phyloP scores from a whole-genome alignment of 345 rosid species.

The Combretum micranthum region DNA sequence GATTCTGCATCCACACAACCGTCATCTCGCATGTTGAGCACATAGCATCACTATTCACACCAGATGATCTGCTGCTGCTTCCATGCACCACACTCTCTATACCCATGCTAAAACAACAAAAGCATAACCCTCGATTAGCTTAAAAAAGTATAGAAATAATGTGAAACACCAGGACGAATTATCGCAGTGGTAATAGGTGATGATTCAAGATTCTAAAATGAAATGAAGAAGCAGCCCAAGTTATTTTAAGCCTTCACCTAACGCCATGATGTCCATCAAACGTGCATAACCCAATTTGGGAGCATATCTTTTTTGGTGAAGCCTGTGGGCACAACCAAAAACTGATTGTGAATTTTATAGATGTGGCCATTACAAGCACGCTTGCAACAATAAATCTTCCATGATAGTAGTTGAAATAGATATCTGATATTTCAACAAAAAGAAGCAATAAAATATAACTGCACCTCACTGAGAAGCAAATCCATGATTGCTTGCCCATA shows the following conservation, averaged over 20 bases:
- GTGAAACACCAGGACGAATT: not conserved
- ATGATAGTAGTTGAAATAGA: not conserved
- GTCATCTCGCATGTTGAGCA: constrained; percentile 88
- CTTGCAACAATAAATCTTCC: not conserved
- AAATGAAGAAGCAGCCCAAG: not conserved
- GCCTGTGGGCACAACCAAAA: constrained; percentile 25
- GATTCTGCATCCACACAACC: constrained; percentile 83
- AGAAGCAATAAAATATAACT: not conserved
- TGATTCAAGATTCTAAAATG: too few species aligned
- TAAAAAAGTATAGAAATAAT: not conserved
- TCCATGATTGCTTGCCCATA: constrained; percentile 68
- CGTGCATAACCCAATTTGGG: constrained; percentile 68
- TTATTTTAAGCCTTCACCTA: constrained; percentile 35
- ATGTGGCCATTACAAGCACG: not conserved
- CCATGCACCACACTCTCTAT: constrained; percentile 54
- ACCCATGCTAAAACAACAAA: constrained; percentile 38
- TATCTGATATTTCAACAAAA: not conserved
- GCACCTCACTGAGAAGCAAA: constrained; percentile 57
- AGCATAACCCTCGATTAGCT: not conserved
- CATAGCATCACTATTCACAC: constrained; percentile 36
- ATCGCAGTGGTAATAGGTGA: not conserved
- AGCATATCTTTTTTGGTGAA: constrained; percentile 68
- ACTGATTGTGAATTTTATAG: not conserved
- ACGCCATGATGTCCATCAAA: constrained; percentile 65
- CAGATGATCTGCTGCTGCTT: constrained; percentile 28